phyloP scores from a whole-genome alignment of 257 asterid genomes.

The Rhazya stricta region DNA sequence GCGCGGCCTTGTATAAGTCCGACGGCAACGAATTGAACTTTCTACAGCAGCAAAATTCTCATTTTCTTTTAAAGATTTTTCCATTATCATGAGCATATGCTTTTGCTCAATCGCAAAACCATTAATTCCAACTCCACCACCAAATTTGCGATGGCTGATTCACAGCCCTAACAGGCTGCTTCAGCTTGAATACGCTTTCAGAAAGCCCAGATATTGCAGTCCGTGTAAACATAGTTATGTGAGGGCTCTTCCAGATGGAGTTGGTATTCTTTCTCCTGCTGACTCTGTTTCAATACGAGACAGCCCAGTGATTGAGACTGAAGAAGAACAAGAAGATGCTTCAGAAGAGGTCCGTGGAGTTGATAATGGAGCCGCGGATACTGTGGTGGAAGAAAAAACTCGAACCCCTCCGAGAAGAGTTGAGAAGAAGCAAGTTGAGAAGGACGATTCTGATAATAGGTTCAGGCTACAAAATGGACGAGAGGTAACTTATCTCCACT shows the following conservation, averaged over 20 bases:
- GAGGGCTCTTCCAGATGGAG: conserved; percentile 47
- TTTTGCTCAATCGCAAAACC: conserved; percentile 49
- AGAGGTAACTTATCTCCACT: conserved; percentile 45
- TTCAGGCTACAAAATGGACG: conserved; percentile 69
- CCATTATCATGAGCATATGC: conserved; percentile 55
- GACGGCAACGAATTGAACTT: too few species aligned
- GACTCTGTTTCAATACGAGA: conserved; percentile 46
- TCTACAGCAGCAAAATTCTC: too few species aligned
- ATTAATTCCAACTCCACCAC: conserved; percentile 29
- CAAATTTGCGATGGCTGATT: conserved; percentile 32
- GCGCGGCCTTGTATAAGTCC: too few species aligned
- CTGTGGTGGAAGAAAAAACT: conserved; percentile 32
- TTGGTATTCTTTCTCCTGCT: conserved; percentile 54
- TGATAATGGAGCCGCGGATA: conserved; percentile 11
- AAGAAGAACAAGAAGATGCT: conserved; percentile 19
- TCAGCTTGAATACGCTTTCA: conserved; percentile 27
- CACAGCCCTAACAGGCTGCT: conserved; percentile 37
- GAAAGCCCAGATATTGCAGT: conserved; percentile 9
- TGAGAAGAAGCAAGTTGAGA: conserved; percentile 24
- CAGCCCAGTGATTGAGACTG: conserved; percentile 22
- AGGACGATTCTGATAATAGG: conserved; percentile 35
- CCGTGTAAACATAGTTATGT: neutral
- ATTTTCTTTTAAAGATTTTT: neutral
- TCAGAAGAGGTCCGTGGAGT: conserved; percentile 18
- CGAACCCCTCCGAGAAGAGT: conserved; percentile 23